Conservation (phyloP, 257 asterid genomes). For the Capsicum chinense region DNA sequence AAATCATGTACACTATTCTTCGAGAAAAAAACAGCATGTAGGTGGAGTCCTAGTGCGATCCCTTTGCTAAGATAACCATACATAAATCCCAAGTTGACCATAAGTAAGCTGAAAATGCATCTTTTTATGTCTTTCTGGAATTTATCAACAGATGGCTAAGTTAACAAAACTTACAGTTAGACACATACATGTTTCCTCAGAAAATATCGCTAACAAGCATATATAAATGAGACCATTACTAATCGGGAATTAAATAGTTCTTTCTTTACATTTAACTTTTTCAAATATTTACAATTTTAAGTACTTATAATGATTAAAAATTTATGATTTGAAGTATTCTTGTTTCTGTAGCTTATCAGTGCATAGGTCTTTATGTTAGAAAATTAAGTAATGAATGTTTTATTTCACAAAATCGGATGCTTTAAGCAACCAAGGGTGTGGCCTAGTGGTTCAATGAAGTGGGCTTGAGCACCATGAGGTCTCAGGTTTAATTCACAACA, state of each 20-base stretch:
- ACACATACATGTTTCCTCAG: not conserved
- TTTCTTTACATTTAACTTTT: not conserved
- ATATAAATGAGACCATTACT: not conserved
- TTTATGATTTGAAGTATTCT: not conserved
- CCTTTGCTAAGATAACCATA: not conserved
- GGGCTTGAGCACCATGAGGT: too few relatives aligned
- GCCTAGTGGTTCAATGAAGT: too few relatives aligned
- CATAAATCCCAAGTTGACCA: not conserved
- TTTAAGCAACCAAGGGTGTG: not conserved
- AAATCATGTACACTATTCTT: not conserved
- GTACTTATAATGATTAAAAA: not conserved
- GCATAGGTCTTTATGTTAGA: not conserved
- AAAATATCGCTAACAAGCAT: not conserved
- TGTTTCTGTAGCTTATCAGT: not conserved
- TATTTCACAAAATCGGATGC: not conserved
- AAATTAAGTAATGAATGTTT: not conserved
- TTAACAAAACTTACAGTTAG: constrained; percentile 1
- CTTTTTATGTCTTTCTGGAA: not conserved
- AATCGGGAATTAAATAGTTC: not conserved
- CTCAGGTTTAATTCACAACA: too few relatives aligned
- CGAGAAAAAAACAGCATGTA: not conserved
- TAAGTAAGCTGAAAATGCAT: not conserved
- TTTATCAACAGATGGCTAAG: not conserved
- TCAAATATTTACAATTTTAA: not conserved
- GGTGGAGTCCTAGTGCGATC: not conserved